Conservation (phyloP, 2,329 filamentous ascomycete species). For the Paecilomyces sp. region DNA sequence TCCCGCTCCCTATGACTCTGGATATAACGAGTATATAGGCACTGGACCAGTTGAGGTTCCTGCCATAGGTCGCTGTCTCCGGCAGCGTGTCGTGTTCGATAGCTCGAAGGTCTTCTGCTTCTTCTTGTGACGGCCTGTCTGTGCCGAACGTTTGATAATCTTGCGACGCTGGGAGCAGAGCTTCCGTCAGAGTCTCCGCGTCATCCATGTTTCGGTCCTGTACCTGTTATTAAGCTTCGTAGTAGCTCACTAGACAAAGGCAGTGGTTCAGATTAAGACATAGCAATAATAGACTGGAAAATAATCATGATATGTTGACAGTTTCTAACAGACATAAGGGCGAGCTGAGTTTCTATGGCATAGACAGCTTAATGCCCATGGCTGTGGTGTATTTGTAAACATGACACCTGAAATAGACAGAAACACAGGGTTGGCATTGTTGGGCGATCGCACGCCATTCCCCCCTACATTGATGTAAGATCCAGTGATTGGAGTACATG, state of each 20-base stretch:
- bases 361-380: neutral
- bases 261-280: neutral
- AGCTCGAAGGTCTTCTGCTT: neutral
- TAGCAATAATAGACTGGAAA: neutral
- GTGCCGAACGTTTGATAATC: neutral
- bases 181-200: conserved; percentile 9
- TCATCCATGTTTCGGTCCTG: conserved; percentile 10
- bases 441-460: neutral
- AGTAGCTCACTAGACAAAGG: neutral
- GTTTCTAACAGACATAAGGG: neutral
- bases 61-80: conserved; percentile 51
- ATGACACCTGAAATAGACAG: neutral
- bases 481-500: neutral
- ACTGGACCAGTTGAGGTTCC: conserved; percentile 56
- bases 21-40: conserved; percentile 63
- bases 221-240: neutral
- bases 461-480: neutral
- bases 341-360: neutral
- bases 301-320: neutral
- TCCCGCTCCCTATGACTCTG: conserved; percentile 62
- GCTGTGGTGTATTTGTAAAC: neutral
- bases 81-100: conserved; percentile 54
- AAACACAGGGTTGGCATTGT: neutral
- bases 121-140: neutral
- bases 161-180: conserved; percentile 8